Evolutionary conservation across 1,139 yeast genomes (phyloP).

Genomic region (Meyerozyma sp.): DNA sequence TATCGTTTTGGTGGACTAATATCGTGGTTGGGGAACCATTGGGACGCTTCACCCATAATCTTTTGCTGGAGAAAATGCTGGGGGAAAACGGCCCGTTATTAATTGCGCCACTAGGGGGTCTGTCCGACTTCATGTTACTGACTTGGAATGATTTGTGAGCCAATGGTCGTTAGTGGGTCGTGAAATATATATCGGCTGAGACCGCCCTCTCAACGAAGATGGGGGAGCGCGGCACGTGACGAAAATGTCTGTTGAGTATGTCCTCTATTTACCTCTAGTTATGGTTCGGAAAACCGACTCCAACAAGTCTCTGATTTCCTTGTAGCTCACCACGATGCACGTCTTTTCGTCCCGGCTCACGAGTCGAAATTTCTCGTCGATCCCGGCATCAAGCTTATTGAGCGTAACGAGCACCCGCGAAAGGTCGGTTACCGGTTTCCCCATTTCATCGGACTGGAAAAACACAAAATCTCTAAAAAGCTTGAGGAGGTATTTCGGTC

Average conservation of each 20-base stretch:
- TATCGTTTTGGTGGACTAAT: conserved; percentile 45
- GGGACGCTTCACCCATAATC: conserved; percentile 64
- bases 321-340: conserved; percentile 75
- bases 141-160: not conserved
- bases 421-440: conserved; percentile 75
- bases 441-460: conserved; percentile 74
- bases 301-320: conserved; percentile 69
- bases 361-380: conserved; percentile 74
- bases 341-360: conserved; percentile 80
- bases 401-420: conserved; percentile 74
- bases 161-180: not conserved
- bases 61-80: conserved; percentile 11
- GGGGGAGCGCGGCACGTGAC: not conserved
- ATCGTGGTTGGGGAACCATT: conserved; percentile 66
- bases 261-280: conserved; percentile 15
- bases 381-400: conserved; percentile 90
- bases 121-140: not conserved
- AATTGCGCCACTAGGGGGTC: not conserved
- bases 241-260: not conserved
- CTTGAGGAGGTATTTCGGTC: conserved; percentile 68
- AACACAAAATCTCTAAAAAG: conserved; percentile 82
- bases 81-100: conserved; percentile 4
- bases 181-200: not conserved
- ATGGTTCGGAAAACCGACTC: conserved; percentile 68
- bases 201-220: not conserved